Evolutionary conservation across 805 yeast species (phyloP).

Genomic region (Metschnikowia amazonensis): DNA sequence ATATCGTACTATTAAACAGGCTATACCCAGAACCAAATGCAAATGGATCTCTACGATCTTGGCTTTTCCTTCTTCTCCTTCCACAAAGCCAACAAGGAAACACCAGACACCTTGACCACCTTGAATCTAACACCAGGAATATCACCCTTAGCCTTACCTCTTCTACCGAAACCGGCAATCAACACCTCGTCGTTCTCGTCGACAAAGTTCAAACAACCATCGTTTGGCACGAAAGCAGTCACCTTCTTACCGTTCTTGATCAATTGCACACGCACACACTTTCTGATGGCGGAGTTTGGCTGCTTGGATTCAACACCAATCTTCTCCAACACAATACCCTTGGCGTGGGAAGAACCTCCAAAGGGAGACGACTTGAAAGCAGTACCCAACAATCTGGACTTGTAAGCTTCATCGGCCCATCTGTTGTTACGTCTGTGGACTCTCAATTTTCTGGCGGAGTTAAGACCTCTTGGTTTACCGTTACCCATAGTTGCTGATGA

Average conservation of each 20-base stretch:
- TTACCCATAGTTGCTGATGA: conserved; percentile 76
- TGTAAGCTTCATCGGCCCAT: conserved; percentile 99
- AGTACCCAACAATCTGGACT: conserved; percentile 98
- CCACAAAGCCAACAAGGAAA: conserved; percentile 98
- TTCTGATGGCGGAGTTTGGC: conserved; percentile 99
- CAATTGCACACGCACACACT: conserved; percentile 99
- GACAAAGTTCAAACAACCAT: conserved; percentile 99
- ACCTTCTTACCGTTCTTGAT: conserved; percentile 99
- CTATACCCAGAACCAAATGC: conserved; percentile 13
- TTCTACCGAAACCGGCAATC: conserved; percentile 99
- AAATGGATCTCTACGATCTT: conserved; percentile 70
- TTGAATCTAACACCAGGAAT: conserved; percentile 99
- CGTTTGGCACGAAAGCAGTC: conserved; percentile 99
- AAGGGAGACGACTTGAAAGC: conserved; percentile 99
- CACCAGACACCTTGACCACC: conserved; percentile 99
- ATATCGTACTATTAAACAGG: conserved; percentile 19
- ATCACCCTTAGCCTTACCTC: conserved; percentile 99
- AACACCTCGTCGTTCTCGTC: conserved; percentile 99
- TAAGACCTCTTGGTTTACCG: conserved; percentile 99
- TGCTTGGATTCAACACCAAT: conserved; percentile 99
- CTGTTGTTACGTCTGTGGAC: conserved; percentile 99
- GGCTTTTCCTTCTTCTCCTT: conserved; percentile 99
- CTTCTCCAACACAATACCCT: conserved; percentile 99
- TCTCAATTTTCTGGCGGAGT: conserved; percentile 99
- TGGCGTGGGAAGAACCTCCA: conserved; percentile 99